Percentiles rank a stretch among this genome's conserved stretches.
phyloP scores from a whole-genome alignment of 345 rosid species.

The Eucalyptus sp. region DNA sequence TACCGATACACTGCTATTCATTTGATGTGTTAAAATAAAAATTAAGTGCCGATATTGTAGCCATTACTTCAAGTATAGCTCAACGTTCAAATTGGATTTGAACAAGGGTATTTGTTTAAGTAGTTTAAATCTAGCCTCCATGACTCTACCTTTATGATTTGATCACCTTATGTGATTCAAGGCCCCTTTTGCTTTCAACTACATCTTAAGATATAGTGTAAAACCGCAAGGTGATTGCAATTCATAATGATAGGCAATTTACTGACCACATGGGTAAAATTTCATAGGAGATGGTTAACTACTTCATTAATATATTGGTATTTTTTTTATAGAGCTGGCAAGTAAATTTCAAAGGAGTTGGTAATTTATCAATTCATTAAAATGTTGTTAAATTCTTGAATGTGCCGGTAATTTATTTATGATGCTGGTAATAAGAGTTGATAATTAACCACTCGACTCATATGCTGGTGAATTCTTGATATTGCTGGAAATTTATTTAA shows the following conservation, averaged over 20 bases:
- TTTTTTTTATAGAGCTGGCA: too few relatives aligned
- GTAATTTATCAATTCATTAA: neutral
- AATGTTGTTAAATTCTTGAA: neutral
- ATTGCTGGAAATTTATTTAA: neutral
- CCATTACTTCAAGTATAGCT: too few relatives aligned
- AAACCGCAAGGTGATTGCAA: too few relatives aligned
- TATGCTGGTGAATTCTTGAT: rapidly evolving
- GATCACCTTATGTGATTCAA: too few relatives aligned
- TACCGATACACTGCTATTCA: rapidly evolving
- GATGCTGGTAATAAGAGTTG: rapidly evolving
- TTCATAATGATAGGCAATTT: neutral
- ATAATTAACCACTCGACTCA: neutral
- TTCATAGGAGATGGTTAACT: too few relatives aligned
- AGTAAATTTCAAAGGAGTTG: neutral
- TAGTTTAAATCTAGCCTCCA: neutral
- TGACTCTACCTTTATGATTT: neutral
- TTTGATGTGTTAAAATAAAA: too few relatives aligned
- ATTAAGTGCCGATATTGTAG: too few relatives aligned
- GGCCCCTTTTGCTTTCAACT: too few relatives aligned
- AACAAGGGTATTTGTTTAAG: neutral
- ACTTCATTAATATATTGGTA: too few relatives aligned
- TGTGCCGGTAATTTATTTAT: neutral
- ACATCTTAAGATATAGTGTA: too few relatives aligned
- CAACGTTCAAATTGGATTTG: too few relatives aligned
- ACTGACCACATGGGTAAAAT: neutral